Evolutionary conservation across 352 stramenopile species (phyloP).

Genomic region (Pythium folliculosum): DNA sequence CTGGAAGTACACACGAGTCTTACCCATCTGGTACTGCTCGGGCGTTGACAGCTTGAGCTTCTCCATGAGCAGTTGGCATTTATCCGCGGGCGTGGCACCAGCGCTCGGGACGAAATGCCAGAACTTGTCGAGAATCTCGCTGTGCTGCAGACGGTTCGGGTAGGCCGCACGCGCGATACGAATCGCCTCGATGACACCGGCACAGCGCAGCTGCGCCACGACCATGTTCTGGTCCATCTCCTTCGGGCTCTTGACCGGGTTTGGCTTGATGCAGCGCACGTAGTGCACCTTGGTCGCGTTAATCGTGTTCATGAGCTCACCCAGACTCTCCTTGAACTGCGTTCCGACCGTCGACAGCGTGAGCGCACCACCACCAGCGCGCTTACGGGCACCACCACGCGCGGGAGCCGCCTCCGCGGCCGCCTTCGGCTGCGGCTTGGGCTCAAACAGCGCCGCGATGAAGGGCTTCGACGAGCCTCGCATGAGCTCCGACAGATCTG

Average conservation of each 20-base stretch:
- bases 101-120: conserved; percentile 76
- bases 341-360: conserved; percentile 78
- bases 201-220: conserved; percentile 96
- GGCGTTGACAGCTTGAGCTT: conserved; percentile 77
- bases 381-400: conserved; percentile 43
- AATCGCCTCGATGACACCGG: conserved; percentile 99
- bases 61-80: conserved; percentile 79
- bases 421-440: conserved; percentile 51
- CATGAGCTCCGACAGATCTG: conserved; percentile 92
- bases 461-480: conserved; percentile 71
- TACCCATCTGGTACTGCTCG: conserved; percentile 84
- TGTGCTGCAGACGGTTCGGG: conserved; percentile 95
- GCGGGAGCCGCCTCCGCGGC: conserved; percentile 9
- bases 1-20: conserved; percentile 88
- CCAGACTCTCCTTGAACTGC: conserved; percentile 95
- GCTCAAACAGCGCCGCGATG: conserved; percentile 72
- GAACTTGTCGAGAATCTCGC: conserved; percentile 82
- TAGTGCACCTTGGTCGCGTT: conserved; percentile 97
- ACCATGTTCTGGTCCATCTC: conserved; percentile 93
- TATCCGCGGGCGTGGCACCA: conserved; percentile 54
- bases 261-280: conserved; percentile 99
- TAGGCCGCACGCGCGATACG: conserved; percentile 98
- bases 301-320: conserved; percentile 94
- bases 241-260: conserved; percentile 93
- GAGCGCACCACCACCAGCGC: conserved; percentile 53